Percentiles rank a stretch among this genome's conserved stretches.
Evolutionary conservation across 192 early-diverging fungal species (phyloP).

Genomic region (Entomortierella beljakovae): DNA sequence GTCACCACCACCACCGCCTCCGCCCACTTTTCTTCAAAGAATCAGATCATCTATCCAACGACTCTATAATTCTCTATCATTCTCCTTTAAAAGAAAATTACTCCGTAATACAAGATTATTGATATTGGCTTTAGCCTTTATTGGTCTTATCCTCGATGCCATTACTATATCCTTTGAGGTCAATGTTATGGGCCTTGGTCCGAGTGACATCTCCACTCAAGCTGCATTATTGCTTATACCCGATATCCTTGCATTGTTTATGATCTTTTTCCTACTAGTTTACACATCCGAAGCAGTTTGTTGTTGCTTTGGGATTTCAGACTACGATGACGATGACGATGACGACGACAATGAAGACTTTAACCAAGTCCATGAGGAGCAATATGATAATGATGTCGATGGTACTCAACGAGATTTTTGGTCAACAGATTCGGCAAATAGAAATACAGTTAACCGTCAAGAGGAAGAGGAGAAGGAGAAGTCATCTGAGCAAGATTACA

Average conservation of each 20-base stretch:
- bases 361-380: neutral
- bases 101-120: slow-evolving; percentile 17
- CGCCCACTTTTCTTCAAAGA: neutral
- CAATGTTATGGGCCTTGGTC: slow-evolving; percentile 33
- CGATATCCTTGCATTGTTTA: slow-evolving; percentile 24
- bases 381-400: neutral
- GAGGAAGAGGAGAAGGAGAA: slow-evolving; percentile 1
- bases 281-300: slow-evolving; percentile 3
- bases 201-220: slow-evolving; percentile 11
- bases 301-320: neutral
- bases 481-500: neutral
- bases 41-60: neutral
- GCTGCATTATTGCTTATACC: slow-evolving; percentile 20
- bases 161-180: slow-evolving; percentile 41
- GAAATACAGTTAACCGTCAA: neutral
- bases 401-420: neutral
- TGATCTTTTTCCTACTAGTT: slow-evolving; percentile 15
- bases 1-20: neutral
- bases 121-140: slow-evolving; percentile 20
- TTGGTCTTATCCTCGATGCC: slow-evolving; percentile 42
- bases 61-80: neutral
- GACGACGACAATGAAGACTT: neutral
- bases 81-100: neutral
- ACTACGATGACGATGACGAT: neutral
- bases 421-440: neutral